Evolutionary conservation across 441 rosid species (phyloP), one percentile per base, ranked within the genome.

Genomic region (Eruca vesicaria): DNA sequence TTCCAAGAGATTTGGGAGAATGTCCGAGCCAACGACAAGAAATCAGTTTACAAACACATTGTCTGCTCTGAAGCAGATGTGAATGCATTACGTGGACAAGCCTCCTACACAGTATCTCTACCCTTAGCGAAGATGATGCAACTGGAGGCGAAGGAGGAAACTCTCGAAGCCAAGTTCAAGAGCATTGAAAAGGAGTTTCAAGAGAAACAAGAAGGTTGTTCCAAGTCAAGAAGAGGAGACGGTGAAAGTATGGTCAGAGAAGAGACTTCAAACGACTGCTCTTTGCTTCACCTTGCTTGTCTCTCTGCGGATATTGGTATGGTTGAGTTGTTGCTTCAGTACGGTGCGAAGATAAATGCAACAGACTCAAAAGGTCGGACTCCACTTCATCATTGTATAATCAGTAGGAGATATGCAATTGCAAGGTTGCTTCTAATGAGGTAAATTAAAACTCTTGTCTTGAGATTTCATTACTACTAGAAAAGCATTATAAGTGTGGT

Each of bases 281-380:
- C 95, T 26, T 80, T 96, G 74, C 98, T 96, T 84, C 99, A 96
- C 82, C 93, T 23, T 14, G 98, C 99, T 66, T 96, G 97, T 82
- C 84, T 90, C 78, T 81, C 84, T 75, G 88, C 97, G 29, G 97
- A 93, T 76, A 82, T 89, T 21, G 97, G 93, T 77, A 91, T 93
- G 97, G 88, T 89, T 14, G 98, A 96, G 82, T 87, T 96, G 21
- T 87, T 96, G 45, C 86, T 93, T 52, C 98, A 93, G 73, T 91
- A 96, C 75, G 98, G 97, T 7, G 98, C 94, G 52, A 86, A 90
- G 56, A 69, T 89, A 48, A 88, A 91, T 82, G 92, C 90, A 21
- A 66, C 81, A 20, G 94, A 90, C 80, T 84, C 89, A 38, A 84
- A 81, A 78, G 93, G 97, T 50, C 88, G 86, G 45, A 86, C 89